Evolutionary conservation across 78 protist genomes (phyloP), one percentile per base, ranked within the genome.

Genomic region (Cavenderia fasciculata): DNA sequence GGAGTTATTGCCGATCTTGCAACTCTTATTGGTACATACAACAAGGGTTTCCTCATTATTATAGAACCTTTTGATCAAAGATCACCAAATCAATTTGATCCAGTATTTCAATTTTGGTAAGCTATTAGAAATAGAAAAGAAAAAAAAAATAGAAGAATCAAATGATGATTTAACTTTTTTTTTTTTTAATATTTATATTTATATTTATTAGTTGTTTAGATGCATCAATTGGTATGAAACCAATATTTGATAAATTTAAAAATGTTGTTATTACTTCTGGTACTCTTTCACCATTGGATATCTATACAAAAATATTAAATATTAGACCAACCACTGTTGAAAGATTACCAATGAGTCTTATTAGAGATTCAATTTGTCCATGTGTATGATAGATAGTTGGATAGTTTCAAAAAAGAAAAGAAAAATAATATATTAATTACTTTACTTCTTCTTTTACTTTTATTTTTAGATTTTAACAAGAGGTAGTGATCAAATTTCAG

Each of bases 201-300:
- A 75, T 70, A 36, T 23, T 82, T 74, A 1, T 0, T 62, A 63
- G 92, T 59, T 98, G 99, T 92, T 79, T 97, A 25, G 99, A 98
- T 40, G 98, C 99, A 0, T 94, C 97, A 1, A 47, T 98, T 1
- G 99, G 98, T 36, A 88, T 99, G 72, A 70, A 92, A 71, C 97
- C 98, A 33, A 95, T 98, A 16, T 94, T 98, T 16, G 97, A 85
- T 19, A 51, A 56, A 29, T 98, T 73, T 59, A 66, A 69, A 41
- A 59, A 69, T 12, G 96, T 95, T 1, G 92, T 98, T 10, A 29
- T 98, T 1, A 95, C 98, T 0, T 41, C 74, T 36, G 98, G 98
- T 11, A 99, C 99, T 0, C 84, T 99, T 1, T 97, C 99, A 7
- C 99, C 99, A n/a, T 57, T 99, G 51, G 99, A 95, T 70, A 94